A percentile compares a stretch with the other conserved stretches of the same genome.
phyloP scores from a whole-genome alignment of 371 early-diverging fungal genomes.

The Saksenaea vasiformis region DNA sequence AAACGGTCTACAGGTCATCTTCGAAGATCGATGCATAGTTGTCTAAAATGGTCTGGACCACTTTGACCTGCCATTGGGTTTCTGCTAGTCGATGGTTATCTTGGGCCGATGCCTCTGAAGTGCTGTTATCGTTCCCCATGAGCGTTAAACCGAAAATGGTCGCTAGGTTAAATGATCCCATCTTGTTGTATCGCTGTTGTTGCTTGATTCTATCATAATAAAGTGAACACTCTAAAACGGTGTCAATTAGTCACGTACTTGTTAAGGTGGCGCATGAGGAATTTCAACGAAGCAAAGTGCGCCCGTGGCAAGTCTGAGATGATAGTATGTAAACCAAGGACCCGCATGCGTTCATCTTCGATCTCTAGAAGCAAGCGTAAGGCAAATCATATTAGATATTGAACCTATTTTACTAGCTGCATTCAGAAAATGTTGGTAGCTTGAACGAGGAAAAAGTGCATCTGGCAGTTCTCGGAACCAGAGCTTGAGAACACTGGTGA shows the following conservation, averaged over 20 bases:
- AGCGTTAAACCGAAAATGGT: slow-evolving; percentile 93
- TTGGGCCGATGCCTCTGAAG: slow-evolving; percentile 13
- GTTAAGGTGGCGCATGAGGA: slow-evolving; percentile 74
- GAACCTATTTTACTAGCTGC: slow-evolving; percentile 58
- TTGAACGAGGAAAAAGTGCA: slow-evolving; percentile 69
- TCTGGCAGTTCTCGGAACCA: slow-evolving; percentile 92
- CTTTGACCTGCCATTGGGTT: slow-evolving; percentile 58
- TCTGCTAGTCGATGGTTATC: slow-evolving; percentile 50
- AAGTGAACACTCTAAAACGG: not conserved
- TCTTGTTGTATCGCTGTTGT: slow-evolving; percentile 80
- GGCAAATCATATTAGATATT: not conserved
- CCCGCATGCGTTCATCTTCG: slow-evolving; percentile 60
- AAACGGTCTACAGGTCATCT: slow-evolving; percentile 34
- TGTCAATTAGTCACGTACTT: slow-evolving; percentile 38
- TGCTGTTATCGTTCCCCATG: slow-evolving; percentile 54
- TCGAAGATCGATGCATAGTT: slow-evolving; percentile 66
- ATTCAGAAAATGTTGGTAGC: slow-evolving; percentile 67
- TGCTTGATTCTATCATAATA: slow-evolving; percentile 62
- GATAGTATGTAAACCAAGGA: slow-evolving; percentile 64
- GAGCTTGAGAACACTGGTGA: slow-evolving; percentile 85
- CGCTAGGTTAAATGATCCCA: slow-evolving; percentile 82
- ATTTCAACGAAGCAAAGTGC: slow-evolving; percentile 77
- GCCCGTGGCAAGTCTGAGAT: slow-evolving; percentile 74
- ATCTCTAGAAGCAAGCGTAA: slow-evolving; percentile 35
- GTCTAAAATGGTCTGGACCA: slow-evolving; percentile 62